Base-by-base conservation (phyloP, 2,329 filamentous ascomycete genomes). In the Ilyonectria robusta region DNA sequence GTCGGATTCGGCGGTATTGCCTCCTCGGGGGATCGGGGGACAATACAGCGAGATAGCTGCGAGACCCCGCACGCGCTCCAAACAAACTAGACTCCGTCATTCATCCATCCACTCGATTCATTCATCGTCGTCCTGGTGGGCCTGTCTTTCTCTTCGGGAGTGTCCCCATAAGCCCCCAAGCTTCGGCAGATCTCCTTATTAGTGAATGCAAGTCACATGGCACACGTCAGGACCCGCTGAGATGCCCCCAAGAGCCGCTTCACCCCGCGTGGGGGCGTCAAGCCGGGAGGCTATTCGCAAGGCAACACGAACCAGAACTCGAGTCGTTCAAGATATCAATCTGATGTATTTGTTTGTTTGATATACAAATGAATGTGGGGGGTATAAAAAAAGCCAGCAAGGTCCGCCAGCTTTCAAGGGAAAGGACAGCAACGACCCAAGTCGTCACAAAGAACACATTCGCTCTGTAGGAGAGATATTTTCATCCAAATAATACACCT, bases 21-120 rank as follows among this genome's bases (percentile, higher is more conserved):
- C 66, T 17, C 53, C 55, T 72, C 72, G 72, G 70, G 65, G 47
- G 69, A 67, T 72, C 72, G 72, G 70, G 65, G 47, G 69, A 67
- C 51, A 62, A 44, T 29, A 40, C 26, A 74, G 71, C 71, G 71
- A 73, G 62, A 63, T 59, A 33, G 46, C 29, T 33, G 53, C 21
- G 29, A 33, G 59, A 70, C 71, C 71, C 71, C 72, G 65, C 72
- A 72, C 56, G 35, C 15, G 26, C 23, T 26, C 26, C 31, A 58
- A 40, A 64, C 58, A 15, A 42, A 42, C 40, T n/a, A n/a, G 26
- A 17, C 40, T 19, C 40, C 17, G 5, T n/a, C 40, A n/a, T n/a
- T 17, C 40, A 42, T n/a, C 40, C 40, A 42, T n/a, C n/a, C 40
- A 42, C 15, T 42, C 7, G 2, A 42, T 42, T 8, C 47, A 4